phyloP scores from a whole-genome alignment of 2,329 filamentous ascomycete species.

The Fusarium verticillioides region DNA sequence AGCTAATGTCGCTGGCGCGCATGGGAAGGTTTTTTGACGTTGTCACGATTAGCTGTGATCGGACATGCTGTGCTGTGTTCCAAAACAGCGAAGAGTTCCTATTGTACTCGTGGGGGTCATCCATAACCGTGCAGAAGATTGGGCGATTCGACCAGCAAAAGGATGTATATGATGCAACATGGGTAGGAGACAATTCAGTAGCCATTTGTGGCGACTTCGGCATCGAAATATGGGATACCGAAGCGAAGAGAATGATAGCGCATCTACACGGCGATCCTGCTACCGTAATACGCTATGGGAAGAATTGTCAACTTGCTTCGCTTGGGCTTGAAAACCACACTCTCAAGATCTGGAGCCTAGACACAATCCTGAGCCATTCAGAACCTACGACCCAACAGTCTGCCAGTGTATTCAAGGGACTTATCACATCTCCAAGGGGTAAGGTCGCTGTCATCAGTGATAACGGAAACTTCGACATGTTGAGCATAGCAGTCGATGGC shows the following conservation, averaged over 20 bases:
- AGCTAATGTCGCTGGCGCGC: rapidly evolving
- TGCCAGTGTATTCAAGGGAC: rapidly evolving
- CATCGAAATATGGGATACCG: rapidly evolving
- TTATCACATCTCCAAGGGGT: rapidly evolving
- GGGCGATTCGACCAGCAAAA: rapidly evolving
- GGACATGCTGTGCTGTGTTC: rapidly evolving
- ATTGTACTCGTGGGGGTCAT: neutral
- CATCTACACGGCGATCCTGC: too few species aligned
- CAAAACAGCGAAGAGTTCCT: too few species aligned
- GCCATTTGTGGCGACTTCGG: rapidly evolving
- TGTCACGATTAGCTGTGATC: rapidly evolving
- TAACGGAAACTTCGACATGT: rapidly evolving
- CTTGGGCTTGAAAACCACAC: rapidly evolving
- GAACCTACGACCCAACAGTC: rapidly evolving
- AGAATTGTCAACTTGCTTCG: neutral
- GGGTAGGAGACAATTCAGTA: too few species aligned
- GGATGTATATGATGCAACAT: too few species aligned
- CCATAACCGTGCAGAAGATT: rapidly evolving
- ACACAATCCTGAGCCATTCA: rapidly evolving
- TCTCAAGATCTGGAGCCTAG: neutral
- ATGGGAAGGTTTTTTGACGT: too few species aligned
- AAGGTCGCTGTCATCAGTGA: rapidly evolving
- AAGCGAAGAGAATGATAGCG: rapidly evolving
- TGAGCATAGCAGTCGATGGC: rapidly evolving
- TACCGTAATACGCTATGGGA: neutral